phyloP scores from a whole-genome alignment of 768 basidiomycete species.

The Pulveroboletus frians region DNA sequence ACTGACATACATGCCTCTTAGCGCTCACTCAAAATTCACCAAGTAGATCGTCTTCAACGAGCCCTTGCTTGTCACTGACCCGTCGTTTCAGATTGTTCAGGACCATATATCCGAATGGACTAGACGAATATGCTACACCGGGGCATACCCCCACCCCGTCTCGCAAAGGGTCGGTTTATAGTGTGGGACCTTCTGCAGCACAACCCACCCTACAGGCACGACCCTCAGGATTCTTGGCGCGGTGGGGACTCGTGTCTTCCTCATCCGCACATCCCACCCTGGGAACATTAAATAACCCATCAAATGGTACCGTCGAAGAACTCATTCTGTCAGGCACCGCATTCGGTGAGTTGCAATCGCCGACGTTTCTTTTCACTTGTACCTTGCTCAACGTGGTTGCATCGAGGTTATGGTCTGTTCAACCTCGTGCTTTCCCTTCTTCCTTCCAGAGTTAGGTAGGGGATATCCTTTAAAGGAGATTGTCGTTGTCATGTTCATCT shows the following conservation, averaged over 20 bases:
- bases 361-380: not conserved
- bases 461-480: not conserved
- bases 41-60: conserved; percentile 40
- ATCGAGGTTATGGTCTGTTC: conserved; percentile 57
- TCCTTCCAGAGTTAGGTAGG: conserved; percentile 65
- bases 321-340: conserved; percentile 71
- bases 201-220: conserved; percentile 14
- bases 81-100: conserved; percentile 52
- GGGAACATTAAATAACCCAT: conserved; percentile 20
- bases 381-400: not conserved
- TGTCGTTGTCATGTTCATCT: not conserved
- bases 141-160: conserved; percentile 31
- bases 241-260: conserved; percentile 26
- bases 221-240: conserved; percentile 34
- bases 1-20: conserved; percentile 6
- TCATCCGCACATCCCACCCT: conserved; percentile 10
- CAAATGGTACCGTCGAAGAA: conserved; percentile 63
- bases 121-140: conserved; percentile 42
- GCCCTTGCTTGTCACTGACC: not conserved
- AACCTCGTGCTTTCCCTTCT: conserved; percentile 76
- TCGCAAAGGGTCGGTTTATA: conserved; percentile 30
- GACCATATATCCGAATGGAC: conserved; percentile 58
- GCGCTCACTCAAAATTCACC: conserved; percentile 70
- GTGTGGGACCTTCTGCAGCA: conserved; percentile 14
- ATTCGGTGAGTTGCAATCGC: conserved; percentile 50